Evolutionary conservation across 2,329 filamentous ascomycete species (phyloP).

Genomic region (Fusarium xylarioides): DNA sequence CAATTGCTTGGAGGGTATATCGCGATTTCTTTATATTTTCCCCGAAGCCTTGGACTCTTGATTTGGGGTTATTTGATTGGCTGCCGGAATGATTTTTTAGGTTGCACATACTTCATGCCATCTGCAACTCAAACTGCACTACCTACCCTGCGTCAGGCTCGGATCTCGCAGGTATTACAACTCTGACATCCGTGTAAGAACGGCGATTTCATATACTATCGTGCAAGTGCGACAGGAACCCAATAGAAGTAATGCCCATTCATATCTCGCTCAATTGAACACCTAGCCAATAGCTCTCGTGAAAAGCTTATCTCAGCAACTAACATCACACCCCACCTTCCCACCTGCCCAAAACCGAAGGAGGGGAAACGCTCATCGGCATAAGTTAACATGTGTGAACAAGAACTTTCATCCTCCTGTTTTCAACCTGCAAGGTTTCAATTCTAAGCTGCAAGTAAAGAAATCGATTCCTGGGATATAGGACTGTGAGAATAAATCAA

Average conservation of each 20-base stretch:
- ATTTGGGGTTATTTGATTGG: slow-evolving; percentile 7
- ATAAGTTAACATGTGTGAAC: background rate
- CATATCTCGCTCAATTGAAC: background rate
- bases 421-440: slow-evolving; percentile 8
- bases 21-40: background rate
- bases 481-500: background rate
- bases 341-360: slow-evolving; percentile 39
- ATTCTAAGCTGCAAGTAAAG: background rate
- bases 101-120: slow-evolving; percentile 20
- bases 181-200: background rate
- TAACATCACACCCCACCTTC: slow-evolving; percentile 35
- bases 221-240: background rate
- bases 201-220: background rate
- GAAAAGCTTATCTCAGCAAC: slow-evolving; percentile 40
- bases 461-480: background rate
- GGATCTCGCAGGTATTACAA: background rate
- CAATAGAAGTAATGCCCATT: background rate
- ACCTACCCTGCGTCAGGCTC: slow-evolving; percentile 8
- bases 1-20: background rate
- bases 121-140: slow-evolving; percentile 11
- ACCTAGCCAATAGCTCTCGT: background rate
- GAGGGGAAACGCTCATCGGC: slow-evolving; percentile 34
- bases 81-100: slow-evolving; percentile 6
- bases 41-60: background rate
- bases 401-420: background rate